Percentiles rank a stretch among this genome's conserved stretches.
These are phyloP conservation scores for Steccherinum ochraceum DNA, from an alignment of 768 basidiomycete species.

Conservation along the genomic window DNA sequence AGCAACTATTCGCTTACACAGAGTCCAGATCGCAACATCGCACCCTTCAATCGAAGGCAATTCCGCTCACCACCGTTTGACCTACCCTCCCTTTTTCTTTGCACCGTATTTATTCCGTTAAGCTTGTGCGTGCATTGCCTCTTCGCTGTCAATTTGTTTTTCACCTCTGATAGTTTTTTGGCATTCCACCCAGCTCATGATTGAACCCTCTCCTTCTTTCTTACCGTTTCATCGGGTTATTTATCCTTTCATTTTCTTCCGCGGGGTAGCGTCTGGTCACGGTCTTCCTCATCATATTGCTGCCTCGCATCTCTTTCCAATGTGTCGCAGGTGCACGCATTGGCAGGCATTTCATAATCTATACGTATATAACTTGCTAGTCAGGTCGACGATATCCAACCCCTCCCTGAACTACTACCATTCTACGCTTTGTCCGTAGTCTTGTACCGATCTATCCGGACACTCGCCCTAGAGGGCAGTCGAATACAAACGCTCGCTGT, in stretches of 20 bases:
- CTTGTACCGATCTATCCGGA: too few relatives aligned
- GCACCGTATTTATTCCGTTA: background rate
- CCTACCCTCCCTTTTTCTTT: background rate
- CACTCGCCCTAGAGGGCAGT: too few relatives aligned
- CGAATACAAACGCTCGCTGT: too few relatives aligned
- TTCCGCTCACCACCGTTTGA: background rate
- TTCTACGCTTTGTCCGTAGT: too few relatives aligned
- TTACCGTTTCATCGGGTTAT: conserved; percentile 4
- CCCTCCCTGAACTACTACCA: conserved; percentile 1
- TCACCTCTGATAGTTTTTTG: too few relatives aligned
- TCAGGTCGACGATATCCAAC: conserved; percentile 9
- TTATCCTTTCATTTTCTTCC: conserved; percentile 2
- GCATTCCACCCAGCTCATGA: too few relatives aligned
- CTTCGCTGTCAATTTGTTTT: too few relatives aligned
- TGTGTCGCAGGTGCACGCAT: conserved; percentile 15
- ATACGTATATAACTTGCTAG: conserved; percentile 4
- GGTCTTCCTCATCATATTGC: background rate
- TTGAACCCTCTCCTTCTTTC: too few relatives aligned
- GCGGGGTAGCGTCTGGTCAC: background rate
- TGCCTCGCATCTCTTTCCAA: conserved; percentile 10
- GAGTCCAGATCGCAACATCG: background rate
- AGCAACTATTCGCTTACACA: background rate
- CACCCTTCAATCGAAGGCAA: background rate
- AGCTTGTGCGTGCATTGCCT: background rate
- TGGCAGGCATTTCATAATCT: conserved; percentile 8